Base-by-base conservation (phyloP, 805 yeast genomes). In the Suhomyces sp. region DNA sequence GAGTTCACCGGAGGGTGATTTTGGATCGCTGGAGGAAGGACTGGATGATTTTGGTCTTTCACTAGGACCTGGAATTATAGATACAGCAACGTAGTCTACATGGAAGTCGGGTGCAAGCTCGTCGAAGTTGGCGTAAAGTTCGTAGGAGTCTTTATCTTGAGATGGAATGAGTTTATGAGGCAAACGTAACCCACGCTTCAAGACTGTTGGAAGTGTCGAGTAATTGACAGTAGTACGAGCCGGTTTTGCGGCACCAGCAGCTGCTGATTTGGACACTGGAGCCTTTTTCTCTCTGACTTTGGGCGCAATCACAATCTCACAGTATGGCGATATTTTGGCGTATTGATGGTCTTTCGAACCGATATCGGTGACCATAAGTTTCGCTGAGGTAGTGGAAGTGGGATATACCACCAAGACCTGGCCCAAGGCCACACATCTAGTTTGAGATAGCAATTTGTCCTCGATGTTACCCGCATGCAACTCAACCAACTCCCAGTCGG, bases 401-500 rank as follows among this genome's bases (percentile, higher is more conserved):
- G 95, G 84, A 50, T 78, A 87, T 3, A 90, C 82, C 5, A 83
- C 73, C 32, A 90, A 60, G 2, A 65, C 59, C 43, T 81, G 88
- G 29, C 70, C 65, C 13, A 71, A 32, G 0, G 79, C 65, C 1
- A 88, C 83, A 32, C 90, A 83, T 39, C 97, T 68, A 1, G 95
- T 79, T 54, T 91, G 97, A 36, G 81, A 77, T 22, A 91, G 63
- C 47, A 90, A 70, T 43, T 76, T 76, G 29, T 79, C 76, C 53
- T 91, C 97, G 17, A 91, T 72, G 26, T 71, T 75, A 19, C 74
- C 78, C 2, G 95, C 91, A 56, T 91, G 85, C 2, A 83, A 58
- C 52, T 90, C 96, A 2, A 88, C 84, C 18, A 86, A 64, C 46
- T 90, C 97, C 97, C 97, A 91, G 53, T 91, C 98, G 4, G 82